These are phyloP conservation scores for Cyclocybe aegerita DNA, from an alignment of 768 basidiomycete genomes.

Conservation along the genomic window DNA sequence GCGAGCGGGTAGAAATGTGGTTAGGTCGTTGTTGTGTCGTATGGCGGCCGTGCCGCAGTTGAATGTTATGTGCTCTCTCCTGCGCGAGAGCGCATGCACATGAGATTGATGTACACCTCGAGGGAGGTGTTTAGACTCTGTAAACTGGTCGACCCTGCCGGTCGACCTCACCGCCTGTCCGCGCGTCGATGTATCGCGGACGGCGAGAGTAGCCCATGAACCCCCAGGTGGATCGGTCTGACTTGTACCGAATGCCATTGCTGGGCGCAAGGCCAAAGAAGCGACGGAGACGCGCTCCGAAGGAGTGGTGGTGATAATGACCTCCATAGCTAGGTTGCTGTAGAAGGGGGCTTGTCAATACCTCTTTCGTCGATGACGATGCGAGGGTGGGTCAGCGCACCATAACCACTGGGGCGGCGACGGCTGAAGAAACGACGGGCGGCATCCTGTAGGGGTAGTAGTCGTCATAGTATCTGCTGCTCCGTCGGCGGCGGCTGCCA, in stretches of 20 bases:
- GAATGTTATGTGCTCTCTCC: not conserved
- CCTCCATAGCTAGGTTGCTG: conserved; percentile 30
- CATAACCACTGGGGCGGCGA: conserved; percentile 25
- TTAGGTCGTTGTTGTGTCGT: too few species aligned
- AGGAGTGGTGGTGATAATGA: conserved; percentile 27
- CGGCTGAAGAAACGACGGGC: conserved; percentile 18
- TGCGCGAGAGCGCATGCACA: not conserved
- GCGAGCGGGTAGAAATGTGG: too few species aligned
- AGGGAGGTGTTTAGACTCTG: conserved; percentile 32
- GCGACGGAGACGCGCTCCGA: conserved; percentile 47
- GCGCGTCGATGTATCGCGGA: conserved; percentile 47
- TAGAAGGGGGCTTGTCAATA: conserved; percentile 1
- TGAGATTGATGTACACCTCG: conserved; percentile 4
- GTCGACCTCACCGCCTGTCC: conserved; percentile 53
- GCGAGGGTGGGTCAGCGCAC: conserved; percentile 15
- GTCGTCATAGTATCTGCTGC: conserved; percentile 23
- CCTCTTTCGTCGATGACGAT: not conserved
- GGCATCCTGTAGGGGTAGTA: conserved; percentile 21
- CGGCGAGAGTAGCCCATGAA: conserved; percentile 54
- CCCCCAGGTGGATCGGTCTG: conserved; percentile 48
- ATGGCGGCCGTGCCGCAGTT: too few species aligned
- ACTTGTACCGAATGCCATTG: conserved; percentile 40
- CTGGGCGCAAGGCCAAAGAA: conserved; percentile 52
- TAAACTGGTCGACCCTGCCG: conserved; percentile 54
- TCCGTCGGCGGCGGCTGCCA: conserved; percentile 23